These are phyloP conservation scores for Evansstolkia leycettana DNA, from an alignment of 495 filamentous ascomycete species.

Conservation along the genomic window DNA sequence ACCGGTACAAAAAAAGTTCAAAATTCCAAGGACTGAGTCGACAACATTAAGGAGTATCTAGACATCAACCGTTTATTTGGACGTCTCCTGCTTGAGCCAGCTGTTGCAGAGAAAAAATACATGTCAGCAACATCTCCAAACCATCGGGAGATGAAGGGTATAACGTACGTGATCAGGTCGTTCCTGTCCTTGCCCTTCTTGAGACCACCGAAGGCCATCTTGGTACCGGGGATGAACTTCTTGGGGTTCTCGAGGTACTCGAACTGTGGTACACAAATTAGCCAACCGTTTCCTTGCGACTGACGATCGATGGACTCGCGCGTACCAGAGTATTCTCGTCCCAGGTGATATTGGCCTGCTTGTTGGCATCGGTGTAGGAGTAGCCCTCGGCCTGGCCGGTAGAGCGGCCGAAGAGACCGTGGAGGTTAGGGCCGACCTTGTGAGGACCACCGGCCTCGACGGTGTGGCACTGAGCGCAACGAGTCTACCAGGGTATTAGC, in stretches of 20 bases:
- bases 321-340: slow-evolving; percentile 75
- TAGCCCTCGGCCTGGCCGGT: slow-evolving; percentile 82
- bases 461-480: slow-evolving; percentile 98
- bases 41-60: slow-evolving; percentile 9
- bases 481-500: slow-evolving; percentile 45
- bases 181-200: slow-evolving; percentile 99
- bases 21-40: slow-evolving; percentile 14
- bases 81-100: slow-evolving; percentile 56
- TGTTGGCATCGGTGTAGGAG: slow-evolving; percentile 99
- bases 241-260: slow-evolving; percentile 87
- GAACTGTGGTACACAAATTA: slow-evolving; percentile 39
- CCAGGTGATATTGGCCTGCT: slow-evolving; percentile 87
- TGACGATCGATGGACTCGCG: slow-evolving; percentile 1
- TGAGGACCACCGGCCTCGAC: slow-evolving; percentile 75
- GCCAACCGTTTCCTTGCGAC: not conserved
- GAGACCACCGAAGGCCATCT: slow-evolving; percentile 99
- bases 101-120: slow-evolving; percentile 21
- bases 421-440: slow-evolving; percentile 95
- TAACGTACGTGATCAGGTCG: slow-evolving; percentile 90
- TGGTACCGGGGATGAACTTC: slow-evolving; percentile 97
- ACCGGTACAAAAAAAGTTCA: slow-evolving; percentile 2
- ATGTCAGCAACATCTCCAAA: no score
- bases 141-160: not conserved
- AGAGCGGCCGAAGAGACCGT: slow-evolving; percentile 96
- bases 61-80: slow-evolving; percentile 36